These are phyloP conservation scores for Thermoascus crustaceus DNA, from an alignment of 2,329 filamentous ascomycete species.

Conservation along the genomic window DNA sequence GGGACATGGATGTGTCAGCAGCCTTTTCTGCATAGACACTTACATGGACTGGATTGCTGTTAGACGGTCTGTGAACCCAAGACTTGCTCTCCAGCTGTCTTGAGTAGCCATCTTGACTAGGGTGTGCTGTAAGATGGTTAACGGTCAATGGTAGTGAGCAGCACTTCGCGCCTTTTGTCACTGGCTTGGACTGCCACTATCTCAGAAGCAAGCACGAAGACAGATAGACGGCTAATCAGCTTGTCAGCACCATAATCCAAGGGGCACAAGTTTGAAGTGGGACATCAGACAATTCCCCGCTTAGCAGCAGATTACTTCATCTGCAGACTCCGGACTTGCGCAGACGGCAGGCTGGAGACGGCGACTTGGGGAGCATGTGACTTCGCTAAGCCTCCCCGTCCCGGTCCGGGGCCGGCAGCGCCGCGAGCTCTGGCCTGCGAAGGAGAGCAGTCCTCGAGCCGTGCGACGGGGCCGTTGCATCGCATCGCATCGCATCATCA, in stretches of 20 bases:
- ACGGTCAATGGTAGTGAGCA: too few species aligned
- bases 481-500: constrained; percentile 11
- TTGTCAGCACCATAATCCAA: too few species aligned
- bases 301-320: too few species aligned
- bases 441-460: background rate
- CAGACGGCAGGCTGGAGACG: constrained; percentile 5
- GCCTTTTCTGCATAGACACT: constrained; percentile 20
- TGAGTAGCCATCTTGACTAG: constrained; percentile 38
- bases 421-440: constrained; percentile 18
- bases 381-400: constrained; percentile 2
- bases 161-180: constrained; percentile 2
- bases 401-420: constrained; percentile 4
- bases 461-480: constrained; percentile 8
- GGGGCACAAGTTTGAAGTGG: too few species aligned
- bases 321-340: too few species aligned
- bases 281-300: too few species aligned
- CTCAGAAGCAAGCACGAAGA: too few species aligned
- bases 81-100: constrained; percentile 41
- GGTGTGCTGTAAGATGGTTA: too few species aligned
- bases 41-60: constrained; percentile 56
- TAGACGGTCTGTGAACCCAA: constrained; percentile 55
- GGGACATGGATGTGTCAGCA: background rate
- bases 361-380: background rate
- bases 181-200: too few species aligned
- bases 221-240: too few species aligned